Percentiles rank a stretch among this genome's conserved stretches.
Conservation (phyloP, 768 basidiomycete genomes). For the Kwoniella europaea region DNA sequence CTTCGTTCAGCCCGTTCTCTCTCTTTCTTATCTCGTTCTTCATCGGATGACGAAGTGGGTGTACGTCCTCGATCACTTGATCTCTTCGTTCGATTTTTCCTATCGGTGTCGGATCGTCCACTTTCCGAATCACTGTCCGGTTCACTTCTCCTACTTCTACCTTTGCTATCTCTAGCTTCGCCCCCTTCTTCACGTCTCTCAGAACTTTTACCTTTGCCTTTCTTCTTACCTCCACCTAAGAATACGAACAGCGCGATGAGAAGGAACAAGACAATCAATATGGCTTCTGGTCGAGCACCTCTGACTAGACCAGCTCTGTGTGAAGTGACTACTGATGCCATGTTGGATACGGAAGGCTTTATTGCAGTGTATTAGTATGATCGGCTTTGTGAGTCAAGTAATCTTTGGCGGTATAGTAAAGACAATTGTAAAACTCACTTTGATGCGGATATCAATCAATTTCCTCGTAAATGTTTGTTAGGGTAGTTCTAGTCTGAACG, state of each 20-base stretch:
- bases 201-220: not conserved
- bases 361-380: too few species aligned
- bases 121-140: not conserved
- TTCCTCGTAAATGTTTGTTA: too few species aligned
- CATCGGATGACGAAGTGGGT: constrained; percentile 1
- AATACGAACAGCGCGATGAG: constrained; percentile 6
- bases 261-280: constrained; percentile 12
- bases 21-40: not conserved
- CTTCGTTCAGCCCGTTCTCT: not conserved
- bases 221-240: constrained; percentile 7
- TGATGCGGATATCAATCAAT: too few species aligned
- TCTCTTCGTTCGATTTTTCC: too few species aligned
- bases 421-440: too few species aligned
- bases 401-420: too few species aligned
- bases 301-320: not conserved
- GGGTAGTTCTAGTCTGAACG: too few species aligned
- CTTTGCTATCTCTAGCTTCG: not conserved
- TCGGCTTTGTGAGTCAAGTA: too few species aligned
- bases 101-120: not conserved
- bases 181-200: not conserved
- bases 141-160: not conserved
- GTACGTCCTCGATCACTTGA: constrained; percentile 69
- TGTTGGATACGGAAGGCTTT: too few species aligned
- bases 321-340: not conserved
- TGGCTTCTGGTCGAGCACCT: constrained; percentile 11